phyloP scores from a whole-genome alignment of 2,329 filamentous ascomycete genomes.

The Stromatinia cepivora region DNA sequence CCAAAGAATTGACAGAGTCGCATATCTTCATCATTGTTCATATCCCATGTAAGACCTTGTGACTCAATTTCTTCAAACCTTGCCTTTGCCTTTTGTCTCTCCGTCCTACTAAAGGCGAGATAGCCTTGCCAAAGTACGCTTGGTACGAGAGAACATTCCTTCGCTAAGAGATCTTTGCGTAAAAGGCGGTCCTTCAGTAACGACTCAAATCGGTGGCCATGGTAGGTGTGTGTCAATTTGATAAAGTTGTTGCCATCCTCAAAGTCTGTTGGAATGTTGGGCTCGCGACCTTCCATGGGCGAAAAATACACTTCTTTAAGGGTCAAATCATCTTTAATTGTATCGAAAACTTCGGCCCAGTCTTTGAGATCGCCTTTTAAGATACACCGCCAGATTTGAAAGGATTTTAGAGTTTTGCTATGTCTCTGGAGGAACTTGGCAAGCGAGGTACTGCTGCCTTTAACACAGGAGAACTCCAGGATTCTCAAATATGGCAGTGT shows the following conservation, averaged over 20 bases:
- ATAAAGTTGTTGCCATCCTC: rapidly evolving
- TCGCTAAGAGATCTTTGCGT: not conserved
- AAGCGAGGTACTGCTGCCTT: not conserved
- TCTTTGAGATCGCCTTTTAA: rapidly evolving
- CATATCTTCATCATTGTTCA: not conserved
- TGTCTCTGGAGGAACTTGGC: not conserved
- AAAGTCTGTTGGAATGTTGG: not conserved
- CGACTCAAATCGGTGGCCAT: not conserved
- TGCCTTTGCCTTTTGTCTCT: not conserved
- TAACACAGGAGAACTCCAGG: not conserved
- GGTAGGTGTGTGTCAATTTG: not conserved
- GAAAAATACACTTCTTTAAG: not conserved
- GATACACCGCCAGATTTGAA: rapidly evolving
- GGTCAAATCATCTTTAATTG: not conserved
- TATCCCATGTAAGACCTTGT: not conserved
- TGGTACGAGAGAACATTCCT: not conserved
- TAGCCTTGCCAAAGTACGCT: not conserved
- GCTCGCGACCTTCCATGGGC: not conserved
- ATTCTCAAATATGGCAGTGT: not conserved
- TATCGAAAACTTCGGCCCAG: not conserved
- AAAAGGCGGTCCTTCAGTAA: not conserved
- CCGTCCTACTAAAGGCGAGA: not conserved
- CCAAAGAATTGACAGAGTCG: not conserved
- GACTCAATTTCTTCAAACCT: not conserved
- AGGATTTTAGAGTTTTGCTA: not conserved